Evolutionary conservation across 1,284 basidiomycete species (phyloP), one percentile per base, ranked within the genome.

Genomic region (Phellopilus nigrolimitatus): DNA sequence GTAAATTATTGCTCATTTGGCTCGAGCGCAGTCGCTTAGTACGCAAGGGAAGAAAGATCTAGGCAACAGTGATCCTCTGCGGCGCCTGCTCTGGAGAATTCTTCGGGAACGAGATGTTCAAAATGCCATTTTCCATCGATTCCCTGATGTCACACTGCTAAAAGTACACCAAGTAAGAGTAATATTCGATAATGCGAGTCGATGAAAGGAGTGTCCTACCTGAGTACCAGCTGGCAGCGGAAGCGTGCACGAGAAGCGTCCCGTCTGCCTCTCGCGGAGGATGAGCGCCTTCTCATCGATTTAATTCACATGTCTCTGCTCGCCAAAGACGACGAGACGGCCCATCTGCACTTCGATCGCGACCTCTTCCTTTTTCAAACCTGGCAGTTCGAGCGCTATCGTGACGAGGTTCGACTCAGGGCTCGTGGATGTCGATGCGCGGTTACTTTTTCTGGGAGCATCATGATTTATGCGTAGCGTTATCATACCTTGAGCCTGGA

Each of bases 261-360:
- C 78, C 39, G 57, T 71, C 44, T 68, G 66, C 30, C 77, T 67
- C 64, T 80, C 79, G 47, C 74, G 71, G n/a, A 78, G 66, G 22
- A 68, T 66, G 49, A 68, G 79, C 21, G 73, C 75, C 19, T 63
- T 59, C 59, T 75, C 70, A 3, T 72, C 70, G 13, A 61, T 57
- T 5, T 73, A 61, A 13, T 60, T 37, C 3, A 61, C 60, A 13
- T 61, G 21, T 41, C 63, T 67, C 9, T 57, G 64, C 65, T 79
- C 73, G 8, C 73, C 76, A n/a, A n/a, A n/a, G n/a, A n/a, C n/a
- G n/a, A n/a, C n/a, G n/a, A n/a, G n/a, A n/a, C n/a, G n/a, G n/a
- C n/a, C n/a, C n/a, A n/a, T n/a, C n/a, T n/a, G n/a, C n/a, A n/a
- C n/a, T n/a, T n/a, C n/a, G n/a, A n/a, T n/a, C n/a, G n/a, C n/a